Percentiles rank a stretch among this genome's conserved stretches.
Conservation (phyloP, 768 basidiomycete species). For the Suillus subluteus region DNA sequence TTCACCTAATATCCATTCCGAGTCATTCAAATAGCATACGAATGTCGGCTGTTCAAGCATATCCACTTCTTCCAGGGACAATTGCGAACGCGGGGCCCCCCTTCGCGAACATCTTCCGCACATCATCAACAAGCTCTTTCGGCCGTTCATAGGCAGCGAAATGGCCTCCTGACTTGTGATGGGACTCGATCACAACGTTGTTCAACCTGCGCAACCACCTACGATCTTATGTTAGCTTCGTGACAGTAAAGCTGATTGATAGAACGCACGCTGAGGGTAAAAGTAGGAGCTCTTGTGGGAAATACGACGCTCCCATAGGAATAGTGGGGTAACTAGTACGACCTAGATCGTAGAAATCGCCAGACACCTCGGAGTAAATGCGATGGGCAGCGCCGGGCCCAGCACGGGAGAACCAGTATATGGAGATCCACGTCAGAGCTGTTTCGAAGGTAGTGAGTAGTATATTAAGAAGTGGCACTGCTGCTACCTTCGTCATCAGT, state of each 20-base stretch:
- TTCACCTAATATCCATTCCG: background rate
- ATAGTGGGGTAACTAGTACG: conserved; percentile 1
- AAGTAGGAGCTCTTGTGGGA: conserved; percentile 71
- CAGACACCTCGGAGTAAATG: conserved; percentile 22
- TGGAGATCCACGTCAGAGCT: conserved; percentile 40
- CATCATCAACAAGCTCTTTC: conserved; percentile 46
- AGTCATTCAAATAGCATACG: background rate
- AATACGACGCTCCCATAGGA: conserved; percentile 72
- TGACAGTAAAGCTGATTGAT: background rate
- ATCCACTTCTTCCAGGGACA: conserved; percentile 48
- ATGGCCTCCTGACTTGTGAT: conserved; percentile 55
- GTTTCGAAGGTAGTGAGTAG: conserved; percentile 10
- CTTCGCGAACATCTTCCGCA: conserved; percentile 58
- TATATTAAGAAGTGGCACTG: background rate
- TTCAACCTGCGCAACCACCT: conserved; percentile 44
- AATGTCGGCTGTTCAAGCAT: conserved; percentile 23
- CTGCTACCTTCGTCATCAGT: conserved; percentile 51
- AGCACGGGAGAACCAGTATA: conserved; percentile 38
- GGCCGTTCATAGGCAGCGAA: conserved; percentile 58
- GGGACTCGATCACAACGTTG: conserved; percentile 47
- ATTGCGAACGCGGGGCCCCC: conserved; percentile 51
- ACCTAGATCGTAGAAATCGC: background rate
- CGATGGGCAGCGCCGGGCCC: conserved; percentile 23
- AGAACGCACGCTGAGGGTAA: conserved; percentile 35
- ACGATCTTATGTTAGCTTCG: background rate